Base-by-base conservation (phyloP, 805 yeast genomes). In the Ogataea dorogensis region DNA sequence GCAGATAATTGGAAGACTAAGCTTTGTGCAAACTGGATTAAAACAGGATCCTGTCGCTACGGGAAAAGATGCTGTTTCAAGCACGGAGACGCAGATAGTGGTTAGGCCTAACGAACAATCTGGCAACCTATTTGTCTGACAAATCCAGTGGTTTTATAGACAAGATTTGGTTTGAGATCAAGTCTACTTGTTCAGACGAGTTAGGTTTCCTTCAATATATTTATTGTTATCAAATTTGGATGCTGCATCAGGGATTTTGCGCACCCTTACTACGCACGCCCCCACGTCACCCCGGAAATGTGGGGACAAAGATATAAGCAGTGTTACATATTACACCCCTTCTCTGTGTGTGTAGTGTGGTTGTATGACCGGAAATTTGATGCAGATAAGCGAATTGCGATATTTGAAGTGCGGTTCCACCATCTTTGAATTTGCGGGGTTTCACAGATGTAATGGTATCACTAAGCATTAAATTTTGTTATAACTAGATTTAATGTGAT, bases 11-110 rank as follows among this genome's bases (percentile, higher is more conserved):
- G 91, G 83, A 78, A 95, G 56, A 85, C 95, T 10, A 88, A 88
- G 64, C 84, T 89, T 11, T 88, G 97, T 66, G 82, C 79, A 44
- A 88, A 88, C 59, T 88, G 96, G 95, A 55, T 77, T 15, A 81
- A 80, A 54, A 73, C 71, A 28, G 96, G 96, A 10, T 65, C 74
- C 29, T 88, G 97, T 58, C 77, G 94, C 24, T 88, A 88, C 63
- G 95, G 95, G 17, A 85, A 77, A 58, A 75, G 97, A 54, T 88
- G 97, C 60, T 86, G 95, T 56, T 88, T 89, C 68, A 86, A 82
- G 56, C 97, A 88, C 62, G 86, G 82, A 19, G 64, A 64, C 33
- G 61, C 55, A 18, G 61, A 55, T 38, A 38, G 28, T 23, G 31
- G 28, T 10, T 21, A 13, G 4, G 17, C 13, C 18, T 26, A 9